Evolutionary conservation across 2,329 filamentous ascomycete species (phyloP).

Genomic region (Clarireedia paspali): DNA sequence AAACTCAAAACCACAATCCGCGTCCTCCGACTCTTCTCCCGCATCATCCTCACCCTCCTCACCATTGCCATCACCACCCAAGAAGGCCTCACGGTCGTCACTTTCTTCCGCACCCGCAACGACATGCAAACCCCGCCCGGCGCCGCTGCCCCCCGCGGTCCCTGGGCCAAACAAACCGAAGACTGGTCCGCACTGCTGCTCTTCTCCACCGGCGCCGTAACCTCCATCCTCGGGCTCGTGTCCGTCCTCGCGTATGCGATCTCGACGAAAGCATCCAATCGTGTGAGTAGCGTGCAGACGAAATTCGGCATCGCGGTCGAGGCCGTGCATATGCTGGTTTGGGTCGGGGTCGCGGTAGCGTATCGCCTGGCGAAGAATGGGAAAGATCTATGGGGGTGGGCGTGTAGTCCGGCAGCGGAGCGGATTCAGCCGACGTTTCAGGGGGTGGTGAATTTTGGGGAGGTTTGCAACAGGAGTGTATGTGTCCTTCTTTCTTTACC

Average conservation of each 20-base stretch:
- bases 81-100: not conserved
- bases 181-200: slow-evolving; percentile 16
- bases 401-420: slow-evolving; percentile 13
- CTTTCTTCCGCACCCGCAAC: not conserved
- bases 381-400: slow-evolving; percentile 20
- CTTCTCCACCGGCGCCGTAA: slow-evolving; percentile 10
- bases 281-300: slow-evolving; percentile 9
- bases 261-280: slow-evolving; percentile 14
- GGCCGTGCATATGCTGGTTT: slow-evolving; percentile 11
- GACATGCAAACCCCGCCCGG: not conserved
- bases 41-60: not conserved
- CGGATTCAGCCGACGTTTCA: slow-evolving; percentile 18
- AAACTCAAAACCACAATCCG: not conserved
- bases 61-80: not conserved
- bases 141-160: not conserved
- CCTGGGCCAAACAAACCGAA: not conserved
- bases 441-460: slow-evolving; percentile 16
- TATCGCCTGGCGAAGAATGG: slow-evolving; percentile 17
- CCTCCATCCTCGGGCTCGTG: slow-evolving; percentile 10
- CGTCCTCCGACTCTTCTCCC: not conserved
- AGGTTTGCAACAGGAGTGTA: slow-evolving; percentile 16
- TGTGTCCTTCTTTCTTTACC: not conserved
- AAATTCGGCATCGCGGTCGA: slow-evolving; percentile 10
- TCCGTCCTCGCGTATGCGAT: slow-evolving; percentile 13
- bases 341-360: slow-evolving; percentile 14